These are phyloP conservation scores for Blepharisma japonicum DNA, from an alignment of 73 alveolate genomes.

Conservation along the genomic window DNA sequence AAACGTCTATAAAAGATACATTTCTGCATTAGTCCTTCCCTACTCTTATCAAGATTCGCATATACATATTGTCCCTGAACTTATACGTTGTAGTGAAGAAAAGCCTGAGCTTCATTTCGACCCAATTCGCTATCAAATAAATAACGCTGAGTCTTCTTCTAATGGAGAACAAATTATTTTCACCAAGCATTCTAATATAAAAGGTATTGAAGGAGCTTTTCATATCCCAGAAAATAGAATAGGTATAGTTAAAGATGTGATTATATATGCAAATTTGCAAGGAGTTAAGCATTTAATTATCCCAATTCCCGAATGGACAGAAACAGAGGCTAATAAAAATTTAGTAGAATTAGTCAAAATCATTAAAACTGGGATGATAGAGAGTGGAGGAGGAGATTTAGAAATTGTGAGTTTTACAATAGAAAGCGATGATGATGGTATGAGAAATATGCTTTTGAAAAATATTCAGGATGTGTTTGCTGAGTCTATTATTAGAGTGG, in stretches of 20 bases:
- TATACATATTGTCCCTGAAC: not conserved
- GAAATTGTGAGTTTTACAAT: not conserved
- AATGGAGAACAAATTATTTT: slow-evolving; percentile 3
- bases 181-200: slow-evolving; percentile 2
- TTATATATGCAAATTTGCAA: not conserved
- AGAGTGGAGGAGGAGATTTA: not conserved
- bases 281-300: not conserved
- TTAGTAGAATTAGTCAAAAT: not conserved
- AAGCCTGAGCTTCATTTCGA: not conserved
- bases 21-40: not conserved
- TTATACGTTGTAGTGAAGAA: not conserved
- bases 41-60: not conserved
- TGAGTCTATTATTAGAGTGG: no score
- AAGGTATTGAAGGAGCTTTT: not conserved
- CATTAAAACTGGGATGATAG: not conserved
- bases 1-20: not conserved
- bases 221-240: not conserved
- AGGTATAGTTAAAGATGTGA: not conserved
- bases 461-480: no score
- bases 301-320: not conserved
- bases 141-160: not conserved
- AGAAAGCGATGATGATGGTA: not conserved
- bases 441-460: no score
- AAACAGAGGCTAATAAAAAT: not conserved
- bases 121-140: not conserved